These are phyloP conservation scores for Penicillium crystallinum DNA, from an alignment of 495 filamentous ascomycete genomes.

Conservation along the genomic window DNA sequence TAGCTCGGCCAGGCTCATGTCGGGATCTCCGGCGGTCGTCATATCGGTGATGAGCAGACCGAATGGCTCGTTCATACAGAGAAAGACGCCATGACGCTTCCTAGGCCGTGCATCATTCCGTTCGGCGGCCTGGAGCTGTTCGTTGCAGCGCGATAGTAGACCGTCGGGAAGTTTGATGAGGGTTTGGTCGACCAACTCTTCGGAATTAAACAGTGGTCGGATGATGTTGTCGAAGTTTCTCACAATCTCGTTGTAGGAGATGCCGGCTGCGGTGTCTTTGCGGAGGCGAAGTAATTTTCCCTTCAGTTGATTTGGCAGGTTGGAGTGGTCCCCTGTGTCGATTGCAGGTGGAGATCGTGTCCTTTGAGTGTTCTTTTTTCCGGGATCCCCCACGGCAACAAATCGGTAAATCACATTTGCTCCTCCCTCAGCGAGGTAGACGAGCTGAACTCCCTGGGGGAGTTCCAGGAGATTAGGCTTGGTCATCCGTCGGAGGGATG, in stretches of 20 bases:
- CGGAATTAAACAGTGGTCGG: conserved; percentile 50
- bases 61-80: conserved; percentile 52
- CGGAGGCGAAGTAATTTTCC: conserved; percentile 61
- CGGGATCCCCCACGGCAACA: conserved; percentile 22
- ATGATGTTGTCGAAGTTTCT: conserved; percentile 54
- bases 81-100: conserved; percentile 51
- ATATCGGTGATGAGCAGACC: conserved; percentile 80
- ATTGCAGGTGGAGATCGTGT: background rate
- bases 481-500: conserved; percentile 30
- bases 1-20: conserved; percentile 61
- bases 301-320: conserved; percentile 27
- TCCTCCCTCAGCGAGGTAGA: conserved; percentile 61
- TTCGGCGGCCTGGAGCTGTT: conserved; percentile 38
- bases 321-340: conserved; percentile 3
- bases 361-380: conserved; percentile 7
- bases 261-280: conserved; percentile 54
- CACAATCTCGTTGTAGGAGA: conserved; percentile 50
- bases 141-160: conserved; percentile 48
- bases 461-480: conserved; percentile 36
- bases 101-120: conserved; percentile 28
- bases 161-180: conserved; percentile 48
- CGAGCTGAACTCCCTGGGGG: conserved; percentile 37
- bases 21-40: conserved; percentile 46
- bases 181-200: conserved; percentile 56
- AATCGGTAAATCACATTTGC: conserved; percentile 68